A percentile compares a stretch with the other conserved stretches of the same genome.
Evolutionary conservation across 2,329 filamentous ascomycete genomes (phyloP).

Genomic region (Hypoxylon rubiginosum): DNA sequence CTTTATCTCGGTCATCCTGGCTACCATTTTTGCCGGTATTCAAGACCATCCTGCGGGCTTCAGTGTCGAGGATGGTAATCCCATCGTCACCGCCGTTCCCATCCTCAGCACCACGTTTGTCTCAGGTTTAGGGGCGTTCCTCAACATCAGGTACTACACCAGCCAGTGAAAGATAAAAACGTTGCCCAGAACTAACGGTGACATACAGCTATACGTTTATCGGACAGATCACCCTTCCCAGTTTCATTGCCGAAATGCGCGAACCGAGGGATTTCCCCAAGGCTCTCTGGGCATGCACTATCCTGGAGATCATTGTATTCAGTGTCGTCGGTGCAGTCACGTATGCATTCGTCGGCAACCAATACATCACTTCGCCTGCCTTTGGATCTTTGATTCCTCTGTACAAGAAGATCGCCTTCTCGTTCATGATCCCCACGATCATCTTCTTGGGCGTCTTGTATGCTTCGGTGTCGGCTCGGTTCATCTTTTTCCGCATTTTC

Average conservation of each 20-base stretch:
- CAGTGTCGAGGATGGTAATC: slow-evolving; percentile 69
- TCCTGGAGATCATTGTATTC: slow-evolving; percentile 89
- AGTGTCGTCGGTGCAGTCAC: slow-evolving; percentile 83
- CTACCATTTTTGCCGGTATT: slow-evolving; percentile 83
- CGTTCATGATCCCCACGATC: slow-evolving; percentile 95
- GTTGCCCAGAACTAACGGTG: slow-evolving; percentile 12
- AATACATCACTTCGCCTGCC: slow-evolving; percentile 89
- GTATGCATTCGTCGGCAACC: slow-evolving; percentile 88
- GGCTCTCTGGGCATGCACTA: slow-evolving; percentile 90
- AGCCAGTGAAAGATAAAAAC: not conserved
- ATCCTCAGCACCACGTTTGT: slow-evolving; percentile 82
- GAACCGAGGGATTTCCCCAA: slow-evolving; percentile 88
- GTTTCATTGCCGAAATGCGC: slow-evolving; percentile 95
- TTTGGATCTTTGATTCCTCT: slow-evolving; percentile 85
- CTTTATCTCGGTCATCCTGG: slow-evolving; percentile 87
- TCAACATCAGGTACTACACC: slow-evolving; percentile 78
- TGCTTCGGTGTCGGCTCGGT: slow-evolving; percentile 88
- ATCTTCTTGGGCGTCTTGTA: slow-evolving; percentile 94
- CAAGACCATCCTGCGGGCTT: slow-evolving; percentile 81
- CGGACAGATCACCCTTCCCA: slow-evolving; percentile 92
- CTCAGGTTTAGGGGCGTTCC: slow-evolving; percentile 84
- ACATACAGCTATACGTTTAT: slow-evolving; percentile 84
- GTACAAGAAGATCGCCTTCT: slow-evolving; percentile 91
- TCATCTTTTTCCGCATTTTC: slow-evolving; percentile 92
- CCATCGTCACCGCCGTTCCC: slow-evolving; percentile 77